phyloP scores from a whole-genome alignment of 352 stramenopile genomes.

The Blastocystis sp. region DNA sequence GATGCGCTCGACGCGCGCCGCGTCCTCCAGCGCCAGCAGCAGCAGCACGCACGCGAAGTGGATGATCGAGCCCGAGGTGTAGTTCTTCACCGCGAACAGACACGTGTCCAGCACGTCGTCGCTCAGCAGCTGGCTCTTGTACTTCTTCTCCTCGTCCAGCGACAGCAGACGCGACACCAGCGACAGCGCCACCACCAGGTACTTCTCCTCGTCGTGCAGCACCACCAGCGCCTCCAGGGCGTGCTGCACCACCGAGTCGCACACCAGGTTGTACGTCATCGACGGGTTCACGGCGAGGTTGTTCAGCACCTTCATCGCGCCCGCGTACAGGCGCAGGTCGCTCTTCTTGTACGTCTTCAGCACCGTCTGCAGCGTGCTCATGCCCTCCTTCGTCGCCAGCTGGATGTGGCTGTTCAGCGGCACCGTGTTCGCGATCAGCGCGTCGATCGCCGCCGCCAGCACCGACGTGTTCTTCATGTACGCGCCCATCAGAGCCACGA shows the following conservation, averaged over 20 bases:
- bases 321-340: conserved; percentile 5
- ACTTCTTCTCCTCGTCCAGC: background rate
- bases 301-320: conserved; percentile 47
- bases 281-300: conserved; percentile 24
- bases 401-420: conserved; percentile 40
- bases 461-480: conserved; percentile 52
- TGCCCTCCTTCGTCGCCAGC: conserved; percentile 30
- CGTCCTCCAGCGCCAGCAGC: conserved; percentile 47
- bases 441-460: conserved; percentile 7
- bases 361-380: conserved; percentile 21
- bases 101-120: background rate
- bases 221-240: conserved; percentile 26
- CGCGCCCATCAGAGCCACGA: background rate
- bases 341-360: conserved; percentile 28
- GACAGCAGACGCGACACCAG: conserved; percentile 9
- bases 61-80: background rate
- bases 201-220: conserved; percentile 26
- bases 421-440: conserved; percentile 15
- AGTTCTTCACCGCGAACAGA: conserved; percentile 25
- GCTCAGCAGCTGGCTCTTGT: conserved; percentile 48
- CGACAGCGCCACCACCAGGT: conserved; percentile 61
- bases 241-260: background rate
- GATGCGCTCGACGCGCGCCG: background rate
- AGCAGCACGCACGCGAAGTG: conserved; percentile 41
- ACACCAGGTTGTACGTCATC: conserved; percentile 49